Percentiles rank a stretch among this genome's conserved stretches.
These are phyloP conservation scores for Piloderma croceum DNA, from an alignment of 768 basidiomycete genomes.

Conservation along the genomic window DNA sequence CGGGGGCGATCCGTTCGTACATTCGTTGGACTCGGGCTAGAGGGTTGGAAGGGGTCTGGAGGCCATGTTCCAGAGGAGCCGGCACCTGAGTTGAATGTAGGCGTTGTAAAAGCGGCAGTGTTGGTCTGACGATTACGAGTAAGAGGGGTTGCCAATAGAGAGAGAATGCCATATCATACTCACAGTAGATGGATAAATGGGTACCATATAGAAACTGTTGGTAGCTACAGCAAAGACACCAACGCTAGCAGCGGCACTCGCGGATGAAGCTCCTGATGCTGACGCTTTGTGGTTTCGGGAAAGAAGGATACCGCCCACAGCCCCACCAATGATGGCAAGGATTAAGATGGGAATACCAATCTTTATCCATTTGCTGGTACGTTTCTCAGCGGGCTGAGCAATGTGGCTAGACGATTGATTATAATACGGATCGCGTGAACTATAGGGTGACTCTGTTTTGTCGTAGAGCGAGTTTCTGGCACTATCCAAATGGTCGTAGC, in stretches of 20 bases:
- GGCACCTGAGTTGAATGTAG: slow-evolving; percentile 63
- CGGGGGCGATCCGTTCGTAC: slow-evolving; percentile 81
- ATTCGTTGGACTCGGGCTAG: slow-evolving; percentile 51
- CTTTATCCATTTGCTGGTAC: slow-evolving; percentile 34
- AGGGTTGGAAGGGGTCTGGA: slow-evolving; percentile 65
- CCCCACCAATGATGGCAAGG: slow-evolving; percentile 27
- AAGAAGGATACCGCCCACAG: slow-evolving; percentile 47
- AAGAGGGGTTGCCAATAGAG: no score
- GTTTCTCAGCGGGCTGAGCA: slow-evolving; percentile 15
- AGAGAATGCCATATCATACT: slow-evolving; percentile 28
- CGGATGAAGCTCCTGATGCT: no score
- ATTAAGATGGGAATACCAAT: slow-evolving; percentile 33
- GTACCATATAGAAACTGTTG: slow-evolving; percentile 71
- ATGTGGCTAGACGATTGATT: slow-evolving; percentile 42
- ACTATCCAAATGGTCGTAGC: no score
- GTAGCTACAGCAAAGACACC: slow-evolving; percentile 76
- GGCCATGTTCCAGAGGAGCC: slow-evolving; percentile 62
- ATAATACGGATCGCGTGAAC: slow-evolving; percentile 49
- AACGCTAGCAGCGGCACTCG: slow-evolving; percentile 52
- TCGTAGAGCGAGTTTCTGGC: no score
- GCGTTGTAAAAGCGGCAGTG: slow-evolving; percentile 59
- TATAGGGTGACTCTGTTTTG: slow-evolving; percentile 36
- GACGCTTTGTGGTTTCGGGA: slow-evolving; percentile 14
- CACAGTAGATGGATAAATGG: slow-evolving; percentile 85
- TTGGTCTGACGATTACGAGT: slow-evolving; percentile 51